Evolutionary conservation across 2,329 filamentous ascomycete species (phyloP).

Genomic region (Clonostachys sp.): DNA sequence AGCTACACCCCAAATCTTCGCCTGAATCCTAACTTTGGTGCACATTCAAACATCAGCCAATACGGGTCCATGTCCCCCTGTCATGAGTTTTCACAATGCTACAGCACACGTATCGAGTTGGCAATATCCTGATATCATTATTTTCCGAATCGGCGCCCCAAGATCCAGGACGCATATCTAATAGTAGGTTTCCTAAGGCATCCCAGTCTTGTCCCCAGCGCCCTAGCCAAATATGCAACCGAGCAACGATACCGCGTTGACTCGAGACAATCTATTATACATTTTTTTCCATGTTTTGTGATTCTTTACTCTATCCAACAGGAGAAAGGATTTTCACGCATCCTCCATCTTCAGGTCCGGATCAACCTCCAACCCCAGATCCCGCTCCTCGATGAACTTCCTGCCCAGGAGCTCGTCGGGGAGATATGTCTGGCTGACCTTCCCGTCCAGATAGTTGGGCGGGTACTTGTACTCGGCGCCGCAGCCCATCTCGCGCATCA

Average conservation of each 20-base stretch:
- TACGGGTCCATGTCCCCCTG: too few species aligned
- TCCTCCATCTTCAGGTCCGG: conserved; percentile 50
- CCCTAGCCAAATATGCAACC: background rate
- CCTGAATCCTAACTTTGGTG: too few species aligned
- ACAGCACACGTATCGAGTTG: background rate
- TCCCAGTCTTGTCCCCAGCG: background rate
- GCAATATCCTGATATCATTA: background rate
- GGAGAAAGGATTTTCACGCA: conserved; percentile 1
- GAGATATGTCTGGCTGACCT: conserved; percentile 85
- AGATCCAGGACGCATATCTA: too few species aligned
- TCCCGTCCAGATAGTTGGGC: conserved; percentile 79
- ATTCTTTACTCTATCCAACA: background rate
- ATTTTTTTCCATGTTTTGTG: background rate
- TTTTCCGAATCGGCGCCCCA: background rate
- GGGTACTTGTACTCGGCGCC: conserved; percentile 96
- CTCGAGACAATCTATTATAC: background rate
- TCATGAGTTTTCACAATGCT: too few species aligned
- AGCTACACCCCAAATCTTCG: too few species aligned
- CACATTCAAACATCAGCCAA: too few species aligned
- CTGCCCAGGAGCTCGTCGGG: conserved; percentile 69
- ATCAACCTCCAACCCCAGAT: conserved; percentile 78
- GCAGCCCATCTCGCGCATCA: conserved; percentile 92
- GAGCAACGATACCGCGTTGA: background rate
- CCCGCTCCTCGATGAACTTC: conserved; percentile 71
- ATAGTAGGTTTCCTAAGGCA: background rate